Conservation (phyloP, 176 grass and related monocot species). For the Thalia dealbata region DNA sequence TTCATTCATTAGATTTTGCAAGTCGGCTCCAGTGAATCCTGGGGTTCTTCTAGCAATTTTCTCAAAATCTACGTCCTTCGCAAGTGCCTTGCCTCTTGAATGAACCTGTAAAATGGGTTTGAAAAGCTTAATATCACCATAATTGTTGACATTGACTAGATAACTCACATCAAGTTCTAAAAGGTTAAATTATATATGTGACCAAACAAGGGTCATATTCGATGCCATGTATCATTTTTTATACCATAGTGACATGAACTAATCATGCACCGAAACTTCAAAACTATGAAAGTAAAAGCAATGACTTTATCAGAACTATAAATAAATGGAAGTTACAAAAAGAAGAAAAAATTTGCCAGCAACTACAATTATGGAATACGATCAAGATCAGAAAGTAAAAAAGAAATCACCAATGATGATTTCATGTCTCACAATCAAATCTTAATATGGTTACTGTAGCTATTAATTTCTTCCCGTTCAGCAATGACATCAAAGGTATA, state of each 20-base stretch:
- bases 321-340: not conserved
- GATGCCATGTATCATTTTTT: not conserved
- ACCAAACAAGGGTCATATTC: not conserved
- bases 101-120: conserved; percentile 52
- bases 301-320: not conserved
- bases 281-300: not conserved
- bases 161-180: not conserved
- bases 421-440: not conserved
- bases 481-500: not conserved
- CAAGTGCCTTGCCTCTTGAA: conserved; percentile 88
- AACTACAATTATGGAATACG: not conserved
- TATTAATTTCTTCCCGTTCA: not conserved
- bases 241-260: not conserved
- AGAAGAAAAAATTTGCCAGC: not conserved
- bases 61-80: conserved; percentile 92
- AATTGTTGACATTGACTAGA: not conserved
- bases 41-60: conserved; percentile 92
- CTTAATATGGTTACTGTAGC: not conserved
- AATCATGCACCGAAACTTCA: not conserved
- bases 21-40: conserved; percentile 95
- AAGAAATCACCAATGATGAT: not conserved
- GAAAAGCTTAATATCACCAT: not conserved
- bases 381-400: not conserved
- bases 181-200: not conserved
- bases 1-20: conserved; percentile 96